phyloP scores from a whole-genome alignment of 1,139 yeast genomes.

The Yamadazyma mexicana region DNA sequence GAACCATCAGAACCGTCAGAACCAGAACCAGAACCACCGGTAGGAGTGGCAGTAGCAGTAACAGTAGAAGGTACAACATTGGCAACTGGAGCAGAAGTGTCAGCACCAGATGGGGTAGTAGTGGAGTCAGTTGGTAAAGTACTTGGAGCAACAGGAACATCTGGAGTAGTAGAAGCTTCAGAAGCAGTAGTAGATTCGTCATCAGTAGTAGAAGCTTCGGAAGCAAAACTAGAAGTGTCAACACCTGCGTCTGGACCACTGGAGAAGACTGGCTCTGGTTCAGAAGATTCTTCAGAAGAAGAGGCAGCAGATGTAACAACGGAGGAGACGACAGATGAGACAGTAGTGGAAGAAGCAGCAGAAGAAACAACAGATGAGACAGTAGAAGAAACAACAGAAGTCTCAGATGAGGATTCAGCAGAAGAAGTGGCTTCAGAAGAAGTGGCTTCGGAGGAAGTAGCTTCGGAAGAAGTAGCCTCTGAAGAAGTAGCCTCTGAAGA shows the following conservation, averaged over 20 bases:
- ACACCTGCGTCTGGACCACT: background rate
- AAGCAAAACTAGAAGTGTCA: background rate
- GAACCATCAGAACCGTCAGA: background rate
- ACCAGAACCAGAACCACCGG: background rate
- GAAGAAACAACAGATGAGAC: constrained; percentile 1
- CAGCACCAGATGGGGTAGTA: constrained; percentile 5
- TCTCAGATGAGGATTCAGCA: constrained; percentile 5
- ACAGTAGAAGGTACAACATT: background rate
- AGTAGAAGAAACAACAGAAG: constrained; percentile 7
- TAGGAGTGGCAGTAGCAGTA: background rate
- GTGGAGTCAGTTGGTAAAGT: background rate
- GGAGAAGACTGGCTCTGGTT: background rate
- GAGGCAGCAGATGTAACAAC: constrained; percentile 3
- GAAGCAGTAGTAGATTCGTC: constrained; percentile 5
- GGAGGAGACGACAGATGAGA: no score
- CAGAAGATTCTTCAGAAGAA: background rate
- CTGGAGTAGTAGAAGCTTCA: constrained; percentile 5
- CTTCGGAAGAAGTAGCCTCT: constrained; percentile 6
- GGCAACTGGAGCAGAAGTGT: background rate
- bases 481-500: constrained; percentile 9
- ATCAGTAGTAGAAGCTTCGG: constrained; percentile 1
- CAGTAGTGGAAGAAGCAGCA: constrained; percentile 3
- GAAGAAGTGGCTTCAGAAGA: constrained; percentile 7
- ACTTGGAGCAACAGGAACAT: constrained; percentile 6
- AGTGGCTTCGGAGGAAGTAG: constrained; percentile 6